Evolutionary conservation across 2,329 filamentous ascomycete genomes (phyloP), one percentile per base, ranked within the genome.

Genomic region (Alternaria sp.): DNA sequence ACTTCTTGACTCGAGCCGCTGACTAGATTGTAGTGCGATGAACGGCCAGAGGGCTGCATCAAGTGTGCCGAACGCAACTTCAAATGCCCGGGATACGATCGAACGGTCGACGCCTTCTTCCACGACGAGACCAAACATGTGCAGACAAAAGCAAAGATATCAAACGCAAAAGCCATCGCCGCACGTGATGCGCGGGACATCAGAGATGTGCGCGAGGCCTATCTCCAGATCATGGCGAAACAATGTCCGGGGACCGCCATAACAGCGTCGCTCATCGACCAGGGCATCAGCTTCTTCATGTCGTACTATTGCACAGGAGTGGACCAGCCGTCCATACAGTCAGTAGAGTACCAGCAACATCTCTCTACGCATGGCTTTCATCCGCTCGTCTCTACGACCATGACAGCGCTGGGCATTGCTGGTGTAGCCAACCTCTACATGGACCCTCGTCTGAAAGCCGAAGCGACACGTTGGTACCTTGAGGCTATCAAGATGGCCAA

Each of bases 231-330:
- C 10, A 63, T 65, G n/a, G 26, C 63, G 8, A 49, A 67, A 23
- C 55, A 65, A 41, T 60, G 53, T 11, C 69, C 72, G 9, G 64
- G 56, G 7, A 45, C 59, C 5, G 63, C 65, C 1, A 50, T 77
- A 5, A 53, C 75, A 1, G 57, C 61, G 6, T 72, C 76, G 1
- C 41, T 77, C 18, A 66, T 76, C 30, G 75, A 78, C 9, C 74
- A 75, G 47, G 76, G 74, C 5, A 72, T 79, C n/a, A 64, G 67
- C 9, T 79, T 74, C 66, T 79, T 79, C 68, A 76, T 79, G 75
- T 61, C 65, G 6, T 63, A 73, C 41, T 73, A 74, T 51, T 61
- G 71, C 12, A 30, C 66, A 12, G 75, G 75, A 1, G 9, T 77
- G 4, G 75, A 79, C 21, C 68, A 75, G 51, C 76, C 76, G 4